Evolutionary conservation across 2,329 filamentous ascomycete genomes (phyloP).

Genomic region (Sphaerulina musiva): DNA sequence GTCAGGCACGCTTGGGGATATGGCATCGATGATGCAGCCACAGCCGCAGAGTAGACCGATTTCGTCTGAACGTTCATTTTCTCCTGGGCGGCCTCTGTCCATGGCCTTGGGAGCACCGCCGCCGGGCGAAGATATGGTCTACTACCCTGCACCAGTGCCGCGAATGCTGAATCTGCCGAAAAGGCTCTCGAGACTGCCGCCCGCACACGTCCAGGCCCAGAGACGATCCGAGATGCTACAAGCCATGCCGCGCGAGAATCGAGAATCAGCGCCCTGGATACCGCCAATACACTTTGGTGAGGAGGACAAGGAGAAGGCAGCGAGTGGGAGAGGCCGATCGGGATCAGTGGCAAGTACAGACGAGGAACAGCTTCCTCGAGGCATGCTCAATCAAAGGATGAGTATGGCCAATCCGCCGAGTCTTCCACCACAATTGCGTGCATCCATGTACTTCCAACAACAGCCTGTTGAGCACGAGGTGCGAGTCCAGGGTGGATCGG

Average conservation of each 20-base stretch:
- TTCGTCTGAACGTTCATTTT: conserved; percentile 41
- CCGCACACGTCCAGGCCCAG: conserved; percentile 57
- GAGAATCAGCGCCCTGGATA: conserved; percentile 48
- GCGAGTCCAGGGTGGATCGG: conserved; percentile 65
- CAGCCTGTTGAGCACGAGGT: conserved; percentile 53
- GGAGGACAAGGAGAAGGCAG: conserved; percentile 5
- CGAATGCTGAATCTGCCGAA: conserved; percentile 89
- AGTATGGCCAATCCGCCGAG: conserved; percentile 39
- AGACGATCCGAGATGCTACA: conserved; percentile 66
- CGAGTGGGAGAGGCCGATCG: not conserved
- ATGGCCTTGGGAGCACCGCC: conserved; percentile 43
- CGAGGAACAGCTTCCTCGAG: conserved; percentile 11
- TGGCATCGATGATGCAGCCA: conserved; percentile 27
- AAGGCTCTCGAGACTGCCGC: conserved; percentile 69
- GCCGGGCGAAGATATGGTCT: conserved; percentile 77
- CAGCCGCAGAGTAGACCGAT: conserved; percentile 17
- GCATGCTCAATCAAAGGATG: conserved; percentile 31
- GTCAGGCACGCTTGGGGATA: conserved; percentile 26
- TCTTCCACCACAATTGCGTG: conserved; percentile 76
- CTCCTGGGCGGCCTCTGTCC: conserved; percentile 38
- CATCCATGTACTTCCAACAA: conserved; percentile 82
- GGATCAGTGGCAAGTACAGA: conserved; percentile 3
- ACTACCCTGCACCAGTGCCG: conserved; percentile 90
- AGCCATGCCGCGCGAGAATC: conserved; percentile 42
- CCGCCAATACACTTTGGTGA: conserved; percentile 24